A percentile compares a stretch with the other conserved stretches of the same genome.
These are phyloP conservation scores for Stephania cephalantha DNA, from an alignment of 164 flowering plant genomes.

Conservation along the genomic window DNA sequence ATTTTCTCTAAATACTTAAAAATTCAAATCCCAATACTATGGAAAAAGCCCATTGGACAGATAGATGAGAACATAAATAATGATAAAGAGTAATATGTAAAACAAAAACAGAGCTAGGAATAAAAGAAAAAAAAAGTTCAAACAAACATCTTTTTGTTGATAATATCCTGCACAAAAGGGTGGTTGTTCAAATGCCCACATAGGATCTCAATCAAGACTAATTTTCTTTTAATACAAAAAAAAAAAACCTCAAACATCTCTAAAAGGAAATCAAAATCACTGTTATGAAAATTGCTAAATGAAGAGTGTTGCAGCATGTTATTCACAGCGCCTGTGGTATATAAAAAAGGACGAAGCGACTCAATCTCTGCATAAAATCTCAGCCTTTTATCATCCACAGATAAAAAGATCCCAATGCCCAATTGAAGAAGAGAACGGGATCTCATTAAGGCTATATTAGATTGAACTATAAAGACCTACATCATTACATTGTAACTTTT, in stretches of 20 bases:
- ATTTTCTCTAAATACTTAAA: neutral
- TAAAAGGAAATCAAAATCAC: too few species aligned
- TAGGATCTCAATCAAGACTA: too few species aligned
- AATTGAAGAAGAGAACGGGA: neutral
- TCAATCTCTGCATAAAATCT: neutral
- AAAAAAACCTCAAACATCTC: too few species aligned
- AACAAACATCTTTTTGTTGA: neutral
- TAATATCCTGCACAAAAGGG: neutral
- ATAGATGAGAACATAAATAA: neutral
- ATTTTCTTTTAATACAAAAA: too few species aligned
- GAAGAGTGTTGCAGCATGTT: constrained; percentile 8
- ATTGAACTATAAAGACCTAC: too few species aligned
- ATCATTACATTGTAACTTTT: too few species aligned
- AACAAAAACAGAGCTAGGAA: neutral
- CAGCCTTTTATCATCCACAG: neutral
- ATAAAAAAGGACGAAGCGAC: neutral
- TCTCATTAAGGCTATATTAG: neutral
- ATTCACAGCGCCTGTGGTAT: constrained; percentile 15
- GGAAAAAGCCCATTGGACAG: neutral
- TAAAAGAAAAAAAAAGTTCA: too few species aligned
- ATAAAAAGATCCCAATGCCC: neutral
- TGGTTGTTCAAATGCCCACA: neutral
- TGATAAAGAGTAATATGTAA: neutral
- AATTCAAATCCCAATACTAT: neutral
- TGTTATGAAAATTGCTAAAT: too few species aligned